Conservation (phyloP, 2,329 filamentous ascomycete genomes). For the Fusarium burgessii region DNA sequence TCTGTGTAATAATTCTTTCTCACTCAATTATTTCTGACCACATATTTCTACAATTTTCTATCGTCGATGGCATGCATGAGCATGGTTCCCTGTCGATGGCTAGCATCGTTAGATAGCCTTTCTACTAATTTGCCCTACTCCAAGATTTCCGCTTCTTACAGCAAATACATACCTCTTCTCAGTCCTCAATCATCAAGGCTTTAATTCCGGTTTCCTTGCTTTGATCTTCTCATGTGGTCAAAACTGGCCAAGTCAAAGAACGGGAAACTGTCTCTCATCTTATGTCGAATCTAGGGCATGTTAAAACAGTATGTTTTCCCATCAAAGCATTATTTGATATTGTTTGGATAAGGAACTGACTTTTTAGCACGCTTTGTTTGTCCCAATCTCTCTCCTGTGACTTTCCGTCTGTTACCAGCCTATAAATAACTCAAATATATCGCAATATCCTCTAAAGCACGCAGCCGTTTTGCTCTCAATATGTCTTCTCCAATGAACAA, state of each 20-base stretch:
- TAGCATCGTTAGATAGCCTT: too few species aligned
- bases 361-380: not conserved
- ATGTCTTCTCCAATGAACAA: not conserved
- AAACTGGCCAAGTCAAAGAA: too few species aligned
- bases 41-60: not conserved
- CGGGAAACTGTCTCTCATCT: too few species aligned
- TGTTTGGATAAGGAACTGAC: not conserved
- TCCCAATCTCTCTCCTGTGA: not conserved
- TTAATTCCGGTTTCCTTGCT: not conserved
- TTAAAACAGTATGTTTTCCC: not conserved
- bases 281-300: accelerated
- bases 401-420: not conserved
- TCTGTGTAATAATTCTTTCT: not conserved
- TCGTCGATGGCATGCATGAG: not conserved
- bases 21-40: too few species aligned
- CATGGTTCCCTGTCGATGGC: too few species aligned
- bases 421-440: not conserved
- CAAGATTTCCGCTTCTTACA: too few species aligned
- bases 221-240: not conserved
- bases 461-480: not conserved
- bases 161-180: not conserved
- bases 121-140: too few species aligned
- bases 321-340: accelerated
- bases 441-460: not conserved
- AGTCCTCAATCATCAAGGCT: not conserved